These are phyloP conservation scores for Rhodomyrtus psidioides DNA, from an alignment of 441 rosid genomes.

Conservation along the genomic window DNA sequence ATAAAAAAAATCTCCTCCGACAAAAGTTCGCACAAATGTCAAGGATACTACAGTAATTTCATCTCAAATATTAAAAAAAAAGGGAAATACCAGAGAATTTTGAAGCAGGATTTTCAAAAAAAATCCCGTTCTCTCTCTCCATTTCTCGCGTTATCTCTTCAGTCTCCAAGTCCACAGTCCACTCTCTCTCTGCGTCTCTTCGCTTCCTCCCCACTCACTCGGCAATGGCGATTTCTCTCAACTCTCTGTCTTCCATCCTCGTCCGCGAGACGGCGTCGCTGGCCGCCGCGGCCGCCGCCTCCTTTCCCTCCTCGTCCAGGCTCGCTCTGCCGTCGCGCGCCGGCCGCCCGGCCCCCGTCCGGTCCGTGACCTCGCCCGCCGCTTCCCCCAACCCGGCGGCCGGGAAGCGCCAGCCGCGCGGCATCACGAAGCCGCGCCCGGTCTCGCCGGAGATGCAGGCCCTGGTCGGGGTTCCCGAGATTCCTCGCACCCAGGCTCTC, in stretches of 20 bases:
- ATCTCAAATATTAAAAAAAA: not conserved
- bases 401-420: conserved; percentile 54
- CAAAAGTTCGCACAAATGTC: too few species aligned
- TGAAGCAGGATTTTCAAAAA: too few species aligned
- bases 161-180: not conserved
- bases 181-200: not conserved
- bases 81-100: not conserved
- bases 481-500: conserved; percentile 78
- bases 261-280: conserved; percentile 30
- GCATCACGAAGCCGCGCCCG: conserved; percentile 77
- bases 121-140: not conserved
- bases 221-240: conserved; percentile 44
- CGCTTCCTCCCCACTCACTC: not conserved
- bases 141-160: not conserved
- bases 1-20: too few species aligned
- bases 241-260: conserved; percentile 28
- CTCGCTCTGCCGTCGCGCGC: not conserved
- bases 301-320: not conserved
- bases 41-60: not conserved
- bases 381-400: conserved; percentile 40
- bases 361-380: conserved; percentile 22
- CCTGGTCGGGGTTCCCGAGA: conserved; percentile 64
- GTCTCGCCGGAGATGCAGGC: conserved; percentile 84
- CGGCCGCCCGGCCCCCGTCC: conserved; percentile 17
- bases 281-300: not conserved